Evolutionary conservation across 2,329 filamentous ascomycete species (phyloP).

Genomic region (Xylariaceae sp.): DNA sequence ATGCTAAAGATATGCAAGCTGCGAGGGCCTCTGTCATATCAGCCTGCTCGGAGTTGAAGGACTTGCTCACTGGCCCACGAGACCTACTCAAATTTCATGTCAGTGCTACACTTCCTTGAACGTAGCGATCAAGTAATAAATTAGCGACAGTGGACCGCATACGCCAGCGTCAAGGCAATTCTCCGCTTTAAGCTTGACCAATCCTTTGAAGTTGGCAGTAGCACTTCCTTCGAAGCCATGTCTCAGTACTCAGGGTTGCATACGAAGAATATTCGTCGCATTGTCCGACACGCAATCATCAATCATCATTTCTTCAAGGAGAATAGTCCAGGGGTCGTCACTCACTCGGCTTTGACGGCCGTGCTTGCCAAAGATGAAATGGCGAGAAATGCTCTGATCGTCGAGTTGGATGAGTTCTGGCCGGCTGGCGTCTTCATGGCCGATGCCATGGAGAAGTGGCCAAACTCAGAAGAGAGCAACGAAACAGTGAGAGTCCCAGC

Average conservation of each 20-base stretch:
- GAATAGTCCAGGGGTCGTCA: conserved; percentile 24
- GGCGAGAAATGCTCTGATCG: conserved; percentile 17
- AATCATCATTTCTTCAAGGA: conserved; percentile 31
- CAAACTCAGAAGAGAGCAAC: conserved; percentile 22
- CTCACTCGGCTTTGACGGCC: conserved; percentile 24
- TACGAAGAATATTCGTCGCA: conserved; percentile 18
- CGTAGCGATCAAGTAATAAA: no score
- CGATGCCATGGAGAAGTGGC: conserved; percentile 26
- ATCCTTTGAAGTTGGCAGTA: conserved; percentile 13
- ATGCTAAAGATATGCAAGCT: conserved; percentile 8
- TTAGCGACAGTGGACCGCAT: conserved; percentile 16
- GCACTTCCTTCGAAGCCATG: conserved; percentile 15
- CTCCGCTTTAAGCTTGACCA: conserved; percentile 17
- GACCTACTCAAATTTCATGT: conserved; percentile 13
- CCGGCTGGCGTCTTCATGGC: conserved; percentile 20
- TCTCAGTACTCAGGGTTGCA: conserved; percentile 13
- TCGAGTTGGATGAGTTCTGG: conserved; percentile 24
- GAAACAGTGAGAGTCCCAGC: no score
- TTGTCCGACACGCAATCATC: conserved; percentile 29
- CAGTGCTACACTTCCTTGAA: background rate
- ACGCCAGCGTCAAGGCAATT: conserved; percentile 18
- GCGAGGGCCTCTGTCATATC: conserved; percentile 14
- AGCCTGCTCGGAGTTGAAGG: conserved; percentile 18
- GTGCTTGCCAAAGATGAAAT: conserved; percentile 16
- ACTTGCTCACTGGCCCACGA: conserved; percentile 16